Evolutionary conservation across 2,329 filamentous ascomycete genomes (phyloP), one percentile per base, ranked within the genome.

Genomic region (Fusarium marasasianum): DNA sequence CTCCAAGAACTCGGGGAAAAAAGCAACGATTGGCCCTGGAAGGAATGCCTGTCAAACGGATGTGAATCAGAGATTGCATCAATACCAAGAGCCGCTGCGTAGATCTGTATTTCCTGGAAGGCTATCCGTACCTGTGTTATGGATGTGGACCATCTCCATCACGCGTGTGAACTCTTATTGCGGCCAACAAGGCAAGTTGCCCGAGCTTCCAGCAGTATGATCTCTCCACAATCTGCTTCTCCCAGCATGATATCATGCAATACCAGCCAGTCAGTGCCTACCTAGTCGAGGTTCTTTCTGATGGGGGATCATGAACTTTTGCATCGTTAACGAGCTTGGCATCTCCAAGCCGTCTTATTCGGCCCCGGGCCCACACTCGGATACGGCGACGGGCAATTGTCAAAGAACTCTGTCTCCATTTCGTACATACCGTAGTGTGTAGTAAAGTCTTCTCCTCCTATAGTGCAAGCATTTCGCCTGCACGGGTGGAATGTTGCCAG

Each of bases 61-160:
- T 35, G 20, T 44, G 24, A 24, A 47, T 35, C 29, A 37, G 43
- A 41, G 35, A 29, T 38, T 51, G 31, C 44, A 26, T 47, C 29
- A 24, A 56, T n/a, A 18, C 41, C 41, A 56, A 44, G 47, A 56
- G 44, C 38, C 31, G 26, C 45, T 54, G 35, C 44, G 59, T 61
- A 71, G 71, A 68, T 74, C 66, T 66, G 51, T 66, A 72, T 74
- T 72, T 74, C 71, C 57, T 40, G 24, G 41, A 62, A 31, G 45
- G 33, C 33, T 35, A n/a, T n/a, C n/a, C n/a, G n/a, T n/a, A 14
- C 33, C 33, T 35, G 20, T 31, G 24, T 14, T 29, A 29, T 29
- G 20, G 26, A 54, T 55, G 31, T 43, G 31, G 63, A 29, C 63
- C 41, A 67, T 61, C 66, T 54, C 40, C 33, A 66, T 68, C 47